Evolutionary conservation across 2,329 filamentous ascomycete genomes (phyloP).

Genomic region (Byssothecium circinans): DNA sequence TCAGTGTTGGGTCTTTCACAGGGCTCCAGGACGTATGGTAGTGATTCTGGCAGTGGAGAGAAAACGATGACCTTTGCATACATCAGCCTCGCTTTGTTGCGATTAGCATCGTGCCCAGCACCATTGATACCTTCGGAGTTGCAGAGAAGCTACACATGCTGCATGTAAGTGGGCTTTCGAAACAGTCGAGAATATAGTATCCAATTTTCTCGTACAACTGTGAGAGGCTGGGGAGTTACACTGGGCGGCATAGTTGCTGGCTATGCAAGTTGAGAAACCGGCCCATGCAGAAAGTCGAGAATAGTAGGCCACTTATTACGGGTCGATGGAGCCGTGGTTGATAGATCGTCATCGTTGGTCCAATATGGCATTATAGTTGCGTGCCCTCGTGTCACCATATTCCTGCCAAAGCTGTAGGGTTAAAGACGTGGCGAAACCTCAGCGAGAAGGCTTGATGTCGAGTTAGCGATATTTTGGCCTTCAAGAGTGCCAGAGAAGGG

Average conservation of each 20-base stretch:
- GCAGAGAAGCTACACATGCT: conserved; percentile 7
- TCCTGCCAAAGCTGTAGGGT: conserved; percentile 11
- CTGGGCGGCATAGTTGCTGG: conserved; percentile 11
- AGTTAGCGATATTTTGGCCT: neutral
- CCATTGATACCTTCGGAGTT: neutral
- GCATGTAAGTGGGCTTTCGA: conserved; percentile 5
- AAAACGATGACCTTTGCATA: neutral
- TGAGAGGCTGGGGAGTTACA: conserved; percentile 5
- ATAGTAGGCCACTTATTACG: conserved; percentile 8
- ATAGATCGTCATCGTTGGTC: conserved; percentile 17
- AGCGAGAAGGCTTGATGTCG: conserved; percentile 2
- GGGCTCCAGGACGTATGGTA: neutral
- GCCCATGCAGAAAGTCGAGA: conserved; percentile 6
- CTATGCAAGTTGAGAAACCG: conserved; percentile 2
- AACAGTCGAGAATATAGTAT: conserved; percentile 9
- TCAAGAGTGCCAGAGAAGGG: neutral
- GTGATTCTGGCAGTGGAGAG: neutral
- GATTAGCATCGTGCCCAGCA: conserved; percentile 10
- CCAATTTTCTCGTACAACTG: conserved; percentile 11
- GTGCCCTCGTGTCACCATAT: conserved; percentile 11
- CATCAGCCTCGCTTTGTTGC: conserved; percentile 12
- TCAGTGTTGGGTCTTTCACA: neutral
- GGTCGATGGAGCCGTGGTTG: conserved; percentile 9
- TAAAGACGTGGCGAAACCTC: conserved; percentile 14
- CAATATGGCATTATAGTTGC: conserved; percentile 16